phyloP scores from a whole-genome alignment of 305 asterid species.

The Fraxinus paxiana region DNA sequence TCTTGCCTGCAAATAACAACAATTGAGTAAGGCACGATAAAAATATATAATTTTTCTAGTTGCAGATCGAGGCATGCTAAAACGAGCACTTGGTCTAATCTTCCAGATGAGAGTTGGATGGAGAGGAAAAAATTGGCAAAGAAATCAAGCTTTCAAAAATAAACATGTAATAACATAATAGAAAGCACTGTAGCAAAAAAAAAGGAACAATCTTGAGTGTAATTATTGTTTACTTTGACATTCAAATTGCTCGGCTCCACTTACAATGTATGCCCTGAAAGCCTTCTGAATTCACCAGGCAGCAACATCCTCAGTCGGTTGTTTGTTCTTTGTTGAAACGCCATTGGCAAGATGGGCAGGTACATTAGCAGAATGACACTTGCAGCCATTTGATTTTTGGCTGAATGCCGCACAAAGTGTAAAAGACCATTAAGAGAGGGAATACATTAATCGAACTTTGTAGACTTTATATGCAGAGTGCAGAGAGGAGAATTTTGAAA shows the following conservation, averaged over 20 bases:
- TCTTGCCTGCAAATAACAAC: slow-evolving; percentile 43
- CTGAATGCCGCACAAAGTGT: slow-evolving; percentile 13
- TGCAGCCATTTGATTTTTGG: slow-evolving; percentile 25
- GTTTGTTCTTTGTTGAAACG: slow-evolving; percentile 20
- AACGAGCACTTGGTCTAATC: background rate
- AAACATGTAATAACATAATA: background rate
- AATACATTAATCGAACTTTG: background rate
- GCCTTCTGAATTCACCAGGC: slow-evolving; percentile 39
- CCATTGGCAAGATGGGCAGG: slow-evolving; percentile 28
- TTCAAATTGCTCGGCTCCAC: background rate
- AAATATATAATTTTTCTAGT: background rate
- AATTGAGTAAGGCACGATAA: background rate
- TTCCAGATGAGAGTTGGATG: background rate
- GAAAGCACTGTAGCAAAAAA: background rate
- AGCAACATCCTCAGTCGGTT: slow-evolving; percentile 24
- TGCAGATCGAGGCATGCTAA: background rate
- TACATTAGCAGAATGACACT: slow-evolving; percentile 16
- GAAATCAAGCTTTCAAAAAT: background rate
- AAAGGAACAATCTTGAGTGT: background rate
- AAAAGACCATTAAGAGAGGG: slow-evolving; percentile 7
- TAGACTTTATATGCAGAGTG: background rate
- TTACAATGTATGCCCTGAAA: slow-evolving; percentile 34
- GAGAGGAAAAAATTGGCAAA: background rate
- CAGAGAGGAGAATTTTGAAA: background rate
- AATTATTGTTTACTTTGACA: background rate